Percentiles rank a stretch among this genome's conserved stretches.
Conservation (phyloP, 1,284 basidiomycete genomes). For the Gymnopus androsaceus region DNA sequence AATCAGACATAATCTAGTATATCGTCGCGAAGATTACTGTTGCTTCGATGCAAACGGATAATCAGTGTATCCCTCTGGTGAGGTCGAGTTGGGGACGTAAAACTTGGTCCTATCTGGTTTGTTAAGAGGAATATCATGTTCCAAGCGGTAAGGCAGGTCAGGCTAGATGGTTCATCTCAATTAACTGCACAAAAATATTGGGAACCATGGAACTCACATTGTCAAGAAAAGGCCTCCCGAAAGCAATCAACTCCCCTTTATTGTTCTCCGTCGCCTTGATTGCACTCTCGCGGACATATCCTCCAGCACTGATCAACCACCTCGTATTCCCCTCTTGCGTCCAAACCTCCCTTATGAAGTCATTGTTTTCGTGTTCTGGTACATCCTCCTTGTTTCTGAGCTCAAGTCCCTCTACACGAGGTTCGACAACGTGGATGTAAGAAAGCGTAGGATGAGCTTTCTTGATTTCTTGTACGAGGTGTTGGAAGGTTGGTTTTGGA, state of each 20-base stretch:
- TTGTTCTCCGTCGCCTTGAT: conserved; percentile 17
- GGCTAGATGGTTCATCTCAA: too few species aligned
- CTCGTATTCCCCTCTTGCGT: too few species aligned
- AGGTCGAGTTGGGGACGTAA: conserved; percentile 19
- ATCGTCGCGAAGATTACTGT: too few species aligned
- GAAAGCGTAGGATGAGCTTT: background rate
- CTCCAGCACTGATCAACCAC: too few species aligned
- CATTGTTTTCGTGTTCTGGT: too few species aligned
- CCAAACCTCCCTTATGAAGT: too few species aligned
- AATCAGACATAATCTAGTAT: too few species aligned
- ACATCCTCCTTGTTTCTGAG: background rate
- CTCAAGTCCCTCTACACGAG: background rate
- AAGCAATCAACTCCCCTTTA: conserved; percentile 36
- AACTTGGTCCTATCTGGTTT: too few species aligned
- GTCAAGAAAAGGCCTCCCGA: conserved; percentile 48
- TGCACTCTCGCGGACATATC: background rate
- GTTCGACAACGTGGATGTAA: conserved; percentile 5
- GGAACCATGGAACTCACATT: conserved; percentile 31
- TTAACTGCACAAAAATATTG: background rate
- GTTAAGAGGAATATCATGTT: conserved; percentile 25
- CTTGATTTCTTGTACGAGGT: too few species aligned
- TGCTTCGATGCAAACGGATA: conserved; percentile 20
- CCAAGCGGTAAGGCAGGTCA: conserved; percentile 43
- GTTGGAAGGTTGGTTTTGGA: too few species aligned
- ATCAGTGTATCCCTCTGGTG: conserved; percentile 11